Evolutionary conservation across 495 filamentous ascomycete genomes (phyloP).

Genomic region (Annulohypoxylon bovei): DNA sequence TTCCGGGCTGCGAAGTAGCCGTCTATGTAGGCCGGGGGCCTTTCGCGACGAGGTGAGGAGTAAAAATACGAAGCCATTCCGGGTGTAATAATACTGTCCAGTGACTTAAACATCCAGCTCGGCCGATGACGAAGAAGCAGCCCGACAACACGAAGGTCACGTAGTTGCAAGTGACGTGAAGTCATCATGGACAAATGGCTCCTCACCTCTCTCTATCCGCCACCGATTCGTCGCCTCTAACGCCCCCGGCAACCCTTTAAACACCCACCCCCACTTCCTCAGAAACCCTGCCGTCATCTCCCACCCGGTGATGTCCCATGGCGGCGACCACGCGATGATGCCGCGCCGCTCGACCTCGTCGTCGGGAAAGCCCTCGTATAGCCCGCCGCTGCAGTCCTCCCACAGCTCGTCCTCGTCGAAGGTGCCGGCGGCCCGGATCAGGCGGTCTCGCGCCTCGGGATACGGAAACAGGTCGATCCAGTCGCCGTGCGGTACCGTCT

Average conservation of each 20-base stretch:
- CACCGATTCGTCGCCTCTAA: conserved; percentile 57
- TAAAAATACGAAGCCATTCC: not conserved
- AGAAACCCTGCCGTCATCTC: conserved; percentile 60
- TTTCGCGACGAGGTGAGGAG: too few species aligned
- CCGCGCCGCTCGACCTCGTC: conserved; percentile 51
- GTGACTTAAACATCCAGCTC: not conserved
- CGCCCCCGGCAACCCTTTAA: conserved; percentile 46
- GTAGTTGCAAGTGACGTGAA: not conserved
- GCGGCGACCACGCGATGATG: conserved; percentile 53
- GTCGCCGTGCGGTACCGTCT: conserved; percentile 49
- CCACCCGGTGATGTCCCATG: conserved; percentile 55
- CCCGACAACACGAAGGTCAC: not conserved
- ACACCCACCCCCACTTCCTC: conserved; percentile 56
- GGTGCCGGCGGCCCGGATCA: conserved; percentile 50
- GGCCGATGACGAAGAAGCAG: not conserved
- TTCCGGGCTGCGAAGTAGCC: too few species aligned
- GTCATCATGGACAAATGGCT: conserved; percentile 41
- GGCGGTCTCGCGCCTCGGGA: conserved; percentile 50
- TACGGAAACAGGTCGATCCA: conserved; percentile 56
- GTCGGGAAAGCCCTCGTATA: conserved; percentile 54
- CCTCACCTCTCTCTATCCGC: conserved; percentile 52
- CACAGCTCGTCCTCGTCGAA: conserved; percentile 57
- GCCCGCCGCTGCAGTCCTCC: conserved; percentile 51
- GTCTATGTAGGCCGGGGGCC: too few species aligned
- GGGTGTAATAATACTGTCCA: not conserved